phyloP scores from a whole-genome alignment of 257 asterid species.

The Ilex asprella region DNA sequence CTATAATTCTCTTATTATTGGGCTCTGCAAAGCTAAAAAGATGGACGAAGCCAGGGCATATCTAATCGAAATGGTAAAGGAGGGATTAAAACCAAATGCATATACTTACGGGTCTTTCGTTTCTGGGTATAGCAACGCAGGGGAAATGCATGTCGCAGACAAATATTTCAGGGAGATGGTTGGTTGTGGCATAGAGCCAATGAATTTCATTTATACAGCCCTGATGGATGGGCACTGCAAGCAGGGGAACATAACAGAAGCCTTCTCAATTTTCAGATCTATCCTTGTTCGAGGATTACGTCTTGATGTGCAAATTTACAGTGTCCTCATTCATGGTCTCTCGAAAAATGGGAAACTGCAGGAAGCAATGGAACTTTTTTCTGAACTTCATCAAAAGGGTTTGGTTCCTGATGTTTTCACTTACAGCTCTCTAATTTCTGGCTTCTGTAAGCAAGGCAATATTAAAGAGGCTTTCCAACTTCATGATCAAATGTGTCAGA shows the following conservation, averaged over 20 bases:
- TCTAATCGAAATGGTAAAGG: conserved; percentile 45
- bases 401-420: conserved; percentile 62
- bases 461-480: conserved; percentile 57
- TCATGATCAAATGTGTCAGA: conserved; percentile 57
- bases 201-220: conserved; percentile 42
- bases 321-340: conserved; percentile 63
- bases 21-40: conserved; percentile 62
- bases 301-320: conserved; percentile 55
- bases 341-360: conserved; percentile 53
- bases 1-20: conserved; percentile 58
- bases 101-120: conserved; percentile 69
- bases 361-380: conserved; percentile 66
- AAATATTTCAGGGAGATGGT: conserved; percentile 63
- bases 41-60: conserved; percentile 63
- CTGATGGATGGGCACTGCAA: conserved; percentile 71
- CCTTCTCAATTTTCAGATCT: conserved; percentile 47
- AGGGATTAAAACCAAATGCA: conserved; percentile 62
- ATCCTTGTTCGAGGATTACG: conserved; percentile 45
- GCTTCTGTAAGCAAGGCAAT: conserved; percentile 66
- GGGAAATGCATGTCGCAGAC: conserved; percentile 61
- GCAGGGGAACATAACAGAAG: conserved; percentile 43
- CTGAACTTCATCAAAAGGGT: conserved; percentile 49
- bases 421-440: conserved; percentile 71
- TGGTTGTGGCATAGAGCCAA: conserved; percentile 56
- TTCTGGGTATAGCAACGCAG: conserved; percentile 49